Evolutionary conservation across 2,329 filamentous ascomycete genomes (phyloP), one percentile per base, ranked within the genome.

Genomic region (Cladosporium sp.): DNA sequence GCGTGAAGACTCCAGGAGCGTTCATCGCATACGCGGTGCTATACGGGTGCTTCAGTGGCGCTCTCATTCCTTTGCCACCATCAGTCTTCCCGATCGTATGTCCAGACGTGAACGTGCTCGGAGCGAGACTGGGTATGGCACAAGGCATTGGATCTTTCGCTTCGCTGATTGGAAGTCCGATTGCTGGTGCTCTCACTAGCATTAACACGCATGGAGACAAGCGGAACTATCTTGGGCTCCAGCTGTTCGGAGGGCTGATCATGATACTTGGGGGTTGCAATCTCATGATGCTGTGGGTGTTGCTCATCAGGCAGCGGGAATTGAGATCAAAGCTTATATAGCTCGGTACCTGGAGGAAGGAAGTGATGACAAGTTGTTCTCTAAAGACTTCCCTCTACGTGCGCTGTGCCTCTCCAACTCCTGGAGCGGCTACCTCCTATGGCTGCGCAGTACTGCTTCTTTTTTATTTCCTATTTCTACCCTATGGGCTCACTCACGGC

Each of bases 71-170:
- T 0, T 73, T 83, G 8, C 82, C 82, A 53, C 80, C 79, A 0
- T 77, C 77, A 3, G 76, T 79, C 0, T 72, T 83, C 61, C 76
- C 79, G 1, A 76, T 76, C 21, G 72, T 84, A 51, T 83, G 81
- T 14, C 80, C 77, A 26, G 81, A 84, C 65, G 73, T 79, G 62
- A 79, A 76, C 23, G 81, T 82, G 34, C 76, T 79, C 4, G 82
- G 82, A 0, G 79, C 80, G 11, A 72, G 81, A 23, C 77, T 82
- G 51, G 82, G 82, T 0, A 83, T 83, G 79, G 79, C 80, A 1
- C 79, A 83, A 64, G 77, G 75, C 0, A 75, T 83, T 43, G 76
- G 80, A 16, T 78, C 77, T 1, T 58, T 83, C 34, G 80, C 78
- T 0, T 77, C 74, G 26, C 71, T 84, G 58, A 79, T 79, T 5